Conservation (phyloP, 345 rosid species). For the Hibiscus trionum region DNA sequence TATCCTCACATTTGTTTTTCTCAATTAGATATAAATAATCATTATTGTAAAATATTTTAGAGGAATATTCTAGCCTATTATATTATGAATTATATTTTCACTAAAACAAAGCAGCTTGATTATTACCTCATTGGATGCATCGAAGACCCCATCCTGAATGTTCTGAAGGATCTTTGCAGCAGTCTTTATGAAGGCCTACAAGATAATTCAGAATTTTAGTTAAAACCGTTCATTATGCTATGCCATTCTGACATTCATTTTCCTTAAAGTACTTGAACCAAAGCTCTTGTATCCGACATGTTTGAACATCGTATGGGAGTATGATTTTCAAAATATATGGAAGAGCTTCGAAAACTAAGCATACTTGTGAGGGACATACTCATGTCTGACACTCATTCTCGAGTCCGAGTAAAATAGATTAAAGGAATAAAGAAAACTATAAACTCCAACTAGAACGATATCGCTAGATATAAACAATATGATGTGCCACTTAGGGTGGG, state of each 20-base stretch:
- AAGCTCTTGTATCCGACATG: not conserved
- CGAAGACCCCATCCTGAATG: constrained; percentile 82
- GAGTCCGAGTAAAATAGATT: not conserved
- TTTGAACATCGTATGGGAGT: not conserved
- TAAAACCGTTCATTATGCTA: not conserved
- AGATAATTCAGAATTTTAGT: not conserved
- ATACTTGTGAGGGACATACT: not conserved
- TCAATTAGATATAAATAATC: too few species aligned
- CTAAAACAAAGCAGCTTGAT: not conserved
- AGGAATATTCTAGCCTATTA: too few species aligned
- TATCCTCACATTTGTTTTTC: too few species aligned
- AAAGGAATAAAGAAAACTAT: not conserved
- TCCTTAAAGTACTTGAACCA: not conserved
- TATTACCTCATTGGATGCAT: constrained; percentile 83
- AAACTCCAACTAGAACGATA: too few species aligned
- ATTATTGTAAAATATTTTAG: too few species aligned
- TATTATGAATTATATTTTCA: not conserved
- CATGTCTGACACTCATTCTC: not conserved
- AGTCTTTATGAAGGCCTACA: constrained; percentile 35
- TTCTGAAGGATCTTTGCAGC: constrained; percentile 79
- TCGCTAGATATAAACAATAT: not conserved
- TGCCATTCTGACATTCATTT: not conserved
- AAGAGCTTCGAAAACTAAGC: not conserved
- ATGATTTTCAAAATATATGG: not conserved
- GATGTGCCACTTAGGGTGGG: not conserved